phyloP scores from a whole-genome alignment of 2,329 filamentous ascomycete genomes.

The Colletotrichum sp. region DNA sequence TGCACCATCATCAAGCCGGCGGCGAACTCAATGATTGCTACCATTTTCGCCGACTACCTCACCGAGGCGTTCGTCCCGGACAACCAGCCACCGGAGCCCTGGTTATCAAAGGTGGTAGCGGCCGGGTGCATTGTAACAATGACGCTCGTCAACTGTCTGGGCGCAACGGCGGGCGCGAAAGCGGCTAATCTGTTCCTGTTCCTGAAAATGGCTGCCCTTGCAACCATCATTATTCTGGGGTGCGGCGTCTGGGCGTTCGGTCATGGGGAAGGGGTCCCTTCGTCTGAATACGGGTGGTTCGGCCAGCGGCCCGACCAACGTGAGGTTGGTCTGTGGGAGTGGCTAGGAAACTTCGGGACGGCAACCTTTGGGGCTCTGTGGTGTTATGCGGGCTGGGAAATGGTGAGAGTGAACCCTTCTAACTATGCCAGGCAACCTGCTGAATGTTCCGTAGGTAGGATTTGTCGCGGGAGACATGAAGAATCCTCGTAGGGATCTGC shows the following conservation, averaged over 20 bases:
- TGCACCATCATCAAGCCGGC: slow-evolving; percentile 48
- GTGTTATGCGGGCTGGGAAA: slow-evolving; percentile 50
- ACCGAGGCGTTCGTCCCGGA: slow-evolving; percentile 33
- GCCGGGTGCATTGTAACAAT: slow-evolving; percentile 39
- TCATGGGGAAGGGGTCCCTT: slow-evolving; percentile 38
- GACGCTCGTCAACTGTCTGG: slow-evolving; percentile 47
- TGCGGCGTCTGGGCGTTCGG: slow-evolving; percentile 30
- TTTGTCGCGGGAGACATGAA: slow-evolving; percentile 33
- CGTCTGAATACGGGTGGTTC: slow-evolving; percentile 37
- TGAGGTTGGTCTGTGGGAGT: slow-evolving; percentile 34
- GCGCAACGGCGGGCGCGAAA: slow-evolving; percentile 41
- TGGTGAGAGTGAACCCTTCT: slow-evolving; percentile 35
- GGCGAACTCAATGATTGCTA: slow-evolving; percentile 47
- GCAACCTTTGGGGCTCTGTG: slow-evolving; percentile 47
- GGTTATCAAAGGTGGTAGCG: slow-evolving; percentile 40
- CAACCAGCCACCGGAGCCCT: slow-evolving; percentile 19
- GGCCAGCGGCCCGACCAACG: slow-evolving; percentile 19
- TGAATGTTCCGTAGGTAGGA: slow-evolving; percentile 17
- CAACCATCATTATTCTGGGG: slow-evolving; percentile 23
- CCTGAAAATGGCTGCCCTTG: slow-evolving; percentile 30
- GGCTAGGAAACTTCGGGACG: slow-evolving; percentile 42
- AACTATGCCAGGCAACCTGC: background rate
- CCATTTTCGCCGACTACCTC: slow-evolving; percentile 47
- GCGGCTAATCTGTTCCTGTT: slow-evolving; percentile 45
- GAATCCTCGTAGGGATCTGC: slow-evolving; percentile 32